Percentiles rank a stretch among this genome's conserved stretches.
phyloP scores from a whole-genome alignment of 2,329 filamentous ascomycete species.

The Rosellinia necatrix region DNA sequence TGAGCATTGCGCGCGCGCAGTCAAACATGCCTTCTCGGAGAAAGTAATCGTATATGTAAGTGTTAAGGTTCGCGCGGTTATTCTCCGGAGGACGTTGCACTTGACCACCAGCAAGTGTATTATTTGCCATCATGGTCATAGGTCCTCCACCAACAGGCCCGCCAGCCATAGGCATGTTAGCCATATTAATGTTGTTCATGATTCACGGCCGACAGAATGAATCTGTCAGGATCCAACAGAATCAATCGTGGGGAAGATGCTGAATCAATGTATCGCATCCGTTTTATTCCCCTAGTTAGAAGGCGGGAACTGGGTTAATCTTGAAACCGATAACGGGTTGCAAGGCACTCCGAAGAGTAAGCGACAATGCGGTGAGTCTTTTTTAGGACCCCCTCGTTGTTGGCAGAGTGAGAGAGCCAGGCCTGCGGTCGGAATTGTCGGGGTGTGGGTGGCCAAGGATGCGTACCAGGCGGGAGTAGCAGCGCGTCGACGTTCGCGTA shows the following conservation, averaged over 20 bases:
- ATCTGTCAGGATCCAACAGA: slow-evolving; percentile 41
- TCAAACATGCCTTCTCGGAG: slow-evolving; percentile 83
- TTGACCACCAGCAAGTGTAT: slow-evolving; percentile 42
- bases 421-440: slow-evolving; percentile 24
- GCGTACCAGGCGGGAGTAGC: slow-evolving; percentile 26
- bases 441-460: slow-evolving; percentile 20
- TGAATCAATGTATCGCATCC: slow-evolving; percentile 36
- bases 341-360: slow-evolving; percentile 1
- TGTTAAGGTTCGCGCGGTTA: slow-evolving; percentile 69
- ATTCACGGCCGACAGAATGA: slow-evolving; percentile 45
- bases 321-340: slow-evolving; percentile 4
- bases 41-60: slow-evolving; percentile 91
- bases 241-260: slow-evolving; percentile 34
- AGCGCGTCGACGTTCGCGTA: slow-evolving; percentile 32
- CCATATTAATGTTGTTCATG: slow-evolving; percentile 72
- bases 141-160: slow-evolving; percentile 64
- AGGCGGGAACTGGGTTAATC: slow-evolving; percentile 8
- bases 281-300: slow-evolving; percentile 27
- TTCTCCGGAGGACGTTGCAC: slow-evolving; percentile 44
- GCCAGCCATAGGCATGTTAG: slow-evolving; percentile 70
- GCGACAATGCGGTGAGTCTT: slow-evolving; percentile 17
- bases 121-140: slow-evolving; percentile 70
- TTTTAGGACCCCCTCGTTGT: slow-evolving; percentile 8
- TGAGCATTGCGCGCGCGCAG: slow-evolving; percentile 75
- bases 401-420: slow-evolving; percentile 13